Evolutionary conservation across 805 yeast genomes (phyloP), one percentile per base, ranked within the genome.

Genomic region (Pichia exigua): DNA sequence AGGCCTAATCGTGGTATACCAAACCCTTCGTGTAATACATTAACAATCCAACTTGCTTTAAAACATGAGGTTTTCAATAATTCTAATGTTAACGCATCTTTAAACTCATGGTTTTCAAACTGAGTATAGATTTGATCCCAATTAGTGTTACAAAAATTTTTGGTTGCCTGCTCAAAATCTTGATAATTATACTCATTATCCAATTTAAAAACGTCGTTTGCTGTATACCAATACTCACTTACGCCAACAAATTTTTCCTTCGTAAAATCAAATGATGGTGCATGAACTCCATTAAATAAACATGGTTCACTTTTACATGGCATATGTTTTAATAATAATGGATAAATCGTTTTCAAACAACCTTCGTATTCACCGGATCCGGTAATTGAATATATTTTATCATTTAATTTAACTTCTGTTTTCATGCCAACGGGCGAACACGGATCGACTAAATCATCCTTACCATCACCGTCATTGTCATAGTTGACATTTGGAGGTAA

Each of bases 151-250:
- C 99, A 94, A 61, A 83, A 90, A 32, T 76, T 75, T 54, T 78
- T 76, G 4, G 90, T 86, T 48, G 79, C 77, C 38, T 73, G 77
- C 63, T 81, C 85, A 61, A 87, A 89, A 41, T 75, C 71, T 39
- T 77, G 74, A 63, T 82, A 92, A 61, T 87, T 87, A 65, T 91
- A 91, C 51, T 82, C 88, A 15, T 97, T 98, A 3, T 95, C 92
- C 71, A 89, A 76, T 41, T 84, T 81, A 65, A 91, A 91, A 4
- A 92, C 79, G 63, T 92, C 98, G 61, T 90, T 87, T 3, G 97
- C 91, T 0, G 97, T 89, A 65, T 94, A 92, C 97, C 98, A 94
- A 70, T 89, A 94, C 67, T 94, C 99, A 9, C 96, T 87, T 22
- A 92, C 84, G 0, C 99, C 99, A 28, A 94, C 85, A 67, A 94